Base-by-base conservation (phyloP, 176 grass and related monocot genomes). In the Avena eriantha region DNA sequence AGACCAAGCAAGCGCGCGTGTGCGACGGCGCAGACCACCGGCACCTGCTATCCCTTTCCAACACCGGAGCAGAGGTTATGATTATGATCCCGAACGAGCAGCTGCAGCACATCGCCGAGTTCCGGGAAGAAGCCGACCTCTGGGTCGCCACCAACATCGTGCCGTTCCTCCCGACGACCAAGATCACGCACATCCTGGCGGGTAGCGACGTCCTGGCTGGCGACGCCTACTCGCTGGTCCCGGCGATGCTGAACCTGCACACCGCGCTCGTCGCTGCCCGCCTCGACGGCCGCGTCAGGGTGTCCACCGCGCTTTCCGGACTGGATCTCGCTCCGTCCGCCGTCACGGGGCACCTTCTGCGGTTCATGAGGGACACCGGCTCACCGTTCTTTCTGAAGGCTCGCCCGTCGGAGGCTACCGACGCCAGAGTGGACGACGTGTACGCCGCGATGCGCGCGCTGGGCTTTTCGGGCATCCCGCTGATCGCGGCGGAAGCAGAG, bases 311-410 rank as follows among this genome's bases (percentile, higher is more conserved):
- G 19, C 8, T 88, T 18, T 90, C 88, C 57, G 26, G 2, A 0
- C 48, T 15, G 9, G 26, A 23, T 3, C 58, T 64, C 6, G 29
- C 72, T 1, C 60, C 56, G 72, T 69, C 91, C 6, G 22, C 47
- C 76, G 16, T 77, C 69, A 22, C 46, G 1, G 54, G 10, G 0
- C 76, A 5, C 34, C 14, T 82, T 26, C 82, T 90, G 8, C 85
- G 71, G 41, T 93, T 85, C 88, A 19, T 90, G 18, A 24, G 3
- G 47, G 13, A 34, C 2, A 59, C 85, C 0, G 72, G 78, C 26
- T 77, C 88, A 12, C 91, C 91, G 34, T 75, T 93, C 43, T 78
- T 90, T n/a, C 65, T 93, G 12, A 90, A 77, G 24, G 29, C 88
- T 3, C 57, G 13, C 0, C 15, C 71, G 51, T 78, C 85, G 6